Conservation (phyloP, 176 grass and related monocot genomes). For the Rhynchospora pubera region DNA sequence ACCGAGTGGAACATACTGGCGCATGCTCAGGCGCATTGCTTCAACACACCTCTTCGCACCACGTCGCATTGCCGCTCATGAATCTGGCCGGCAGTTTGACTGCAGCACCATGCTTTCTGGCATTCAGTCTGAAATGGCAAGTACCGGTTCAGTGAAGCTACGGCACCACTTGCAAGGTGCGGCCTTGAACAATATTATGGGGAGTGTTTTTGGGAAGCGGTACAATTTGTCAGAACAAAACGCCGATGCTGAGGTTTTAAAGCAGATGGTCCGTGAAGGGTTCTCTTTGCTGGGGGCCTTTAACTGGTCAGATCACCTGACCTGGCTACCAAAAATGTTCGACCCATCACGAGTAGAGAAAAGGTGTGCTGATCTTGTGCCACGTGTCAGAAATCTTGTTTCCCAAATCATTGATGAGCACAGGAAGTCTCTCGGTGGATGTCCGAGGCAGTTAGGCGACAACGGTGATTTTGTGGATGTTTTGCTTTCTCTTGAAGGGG, state of each 20-base stretch:
- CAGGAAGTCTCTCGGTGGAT: neutral
- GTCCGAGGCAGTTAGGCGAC: neutral
- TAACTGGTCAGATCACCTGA: constrained; percentile 70
- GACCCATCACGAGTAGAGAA: constrained; percentile 36
- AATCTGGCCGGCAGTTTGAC: constrained; percentile 41
- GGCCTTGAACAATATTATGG: constrained; percentile 76
- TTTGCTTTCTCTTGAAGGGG: constrained; percentile 48
- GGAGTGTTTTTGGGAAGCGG: constrained; percentile 52
- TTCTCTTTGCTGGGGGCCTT: constrained; percentile 69
- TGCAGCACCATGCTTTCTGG: constrained; percentile 27
- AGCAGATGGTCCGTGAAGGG: constrained; percentile 50
- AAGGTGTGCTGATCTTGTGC: constrained; percentile 44
- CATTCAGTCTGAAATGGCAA: constrained; percentile 22
- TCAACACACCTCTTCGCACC: constrained; percentile 64
- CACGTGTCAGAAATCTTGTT: constrained; percentile 44
- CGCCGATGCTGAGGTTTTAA: constrained; percentile 39
- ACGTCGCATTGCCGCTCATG: constrained; percentile 51
- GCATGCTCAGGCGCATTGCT: constrained; percentile 55
- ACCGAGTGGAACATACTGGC: constrained; percentile 49
- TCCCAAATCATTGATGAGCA: constrained; percentile 50
- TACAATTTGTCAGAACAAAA: constrained; percentile 18
- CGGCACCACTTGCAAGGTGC: constrained; percentile 52
- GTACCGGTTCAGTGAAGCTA: constrained; percentile 27
- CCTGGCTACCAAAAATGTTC: constrained; percentile 41
- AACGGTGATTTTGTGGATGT: constrained; percentile 56